Percentiles rank a stretch among this genome's conserved stretches.
Evolutionary conservation across 1,284 basidiomycete species (phyloP).

Genomic region (Fistulinella staudtii): DNA sequence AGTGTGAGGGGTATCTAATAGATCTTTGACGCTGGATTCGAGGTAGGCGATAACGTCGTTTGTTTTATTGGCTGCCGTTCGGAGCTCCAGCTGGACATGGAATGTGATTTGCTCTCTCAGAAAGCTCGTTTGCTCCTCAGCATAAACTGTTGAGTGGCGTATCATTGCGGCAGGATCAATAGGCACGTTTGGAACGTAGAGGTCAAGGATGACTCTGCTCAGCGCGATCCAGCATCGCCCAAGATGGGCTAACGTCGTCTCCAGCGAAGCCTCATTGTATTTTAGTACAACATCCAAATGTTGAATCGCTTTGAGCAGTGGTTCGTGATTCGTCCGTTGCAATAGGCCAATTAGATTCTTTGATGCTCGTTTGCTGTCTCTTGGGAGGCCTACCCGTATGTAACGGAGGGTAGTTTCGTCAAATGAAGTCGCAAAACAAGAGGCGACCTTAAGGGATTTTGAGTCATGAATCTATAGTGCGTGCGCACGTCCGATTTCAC

Average conservation of each 20-base stretch:
- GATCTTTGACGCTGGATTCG: constrained; percentile 36
- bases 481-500: constrained; percentile 4
- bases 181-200: constrained; percentile 86
- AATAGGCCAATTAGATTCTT: constrained; percentile 19
- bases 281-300: constrained; percentile 16
- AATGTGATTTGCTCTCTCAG: constrained; percentile 54
- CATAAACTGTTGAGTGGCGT: constrained; percentile 50
- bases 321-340: constrained; percentile 16
- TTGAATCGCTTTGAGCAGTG: constrained; percentile 22
- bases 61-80: constrained; percentile 57
- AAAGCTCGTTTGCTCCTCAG: constrained; percentile 43
- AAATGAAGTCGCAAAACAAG: constrained; percentile 42
- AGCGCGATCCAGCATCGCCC: constrained; percentile 68
- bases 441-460: constrained; percentile 32
- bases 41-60: constrained; percentile 52
- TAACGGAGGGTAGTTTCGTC: constrained; percentile 28
- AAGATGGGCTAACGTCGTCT: constrained; percentile 26
- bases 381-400: constrained; percentile 9
- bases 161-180: constrained; percentile 83
- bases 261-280: constrained; percentile 2
- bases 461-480: neutral
- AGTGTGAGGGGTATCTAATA: constrained; percentile 19
- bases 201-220: constrained; percentile 54
- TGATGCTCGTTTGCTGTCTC: constrained; percentile 9
- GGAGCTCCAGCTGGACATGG: constrained; percentile 54